Percentiles rank a stretch among this genome's conserved stretches.
Evolutionary conservation across 441 rosid species (phyloP).

Genomic region (Erodium moschatum): DNA sequence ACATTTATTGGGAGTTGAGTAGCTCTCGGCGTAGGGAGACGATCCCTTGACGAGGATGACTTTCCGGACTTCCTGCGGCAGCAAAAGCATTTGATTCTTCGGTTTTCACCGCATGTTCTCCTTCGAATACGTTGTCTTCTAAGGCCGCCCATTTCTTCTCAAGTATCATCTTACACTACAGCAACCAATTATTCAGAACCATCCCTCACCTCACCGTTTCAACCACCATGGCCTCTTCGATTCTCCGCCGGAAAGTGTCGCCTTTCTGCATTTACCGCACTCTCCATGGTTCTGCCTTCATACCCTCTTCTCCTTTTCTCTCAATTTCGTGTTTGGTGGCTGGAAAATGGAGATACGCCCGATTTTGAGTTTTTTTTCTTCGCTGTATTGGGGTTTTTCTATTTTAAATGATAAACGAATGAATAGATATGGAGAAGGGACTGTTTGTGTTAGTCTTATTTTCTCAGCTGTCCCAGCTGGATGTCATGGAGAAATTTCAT

Average conservation of each 20-base stretch:
- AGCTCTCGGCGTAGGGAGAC: not conserved
- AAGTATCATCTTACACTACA: not conserved
- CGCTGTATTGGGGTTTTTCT: not conserved
- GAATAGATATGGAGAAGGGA: not conserved
- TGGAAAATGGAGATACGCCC: constrained; percentile 6
- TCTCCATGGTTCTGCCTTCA: constrained; percentile 38
- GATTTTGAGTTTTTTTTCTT: not conserved
- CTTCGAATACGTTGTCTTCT: constrained; percentile 20
- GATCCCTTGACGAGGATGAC: constrained; percentile 1
- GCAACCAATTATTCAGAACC: not conserved
- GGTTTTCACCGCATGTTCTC: constrained; percentile 19
- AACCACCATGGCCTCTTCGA: constrained; percentile 39
- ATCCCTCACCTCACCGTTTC: not conserved
- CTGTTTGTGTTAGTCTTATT: not conserved
- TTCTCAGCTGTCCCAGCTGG: not conserved
- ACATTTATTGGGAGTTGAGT: not conserved
- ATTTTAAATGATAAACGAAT: not conserved
- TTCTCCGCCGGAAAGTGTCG: constrained; percentile 46
- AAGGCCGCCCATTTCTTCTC: not conserved
- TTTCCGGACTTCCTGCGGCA: not conserved
- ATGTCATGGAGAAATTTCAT: not conserved
- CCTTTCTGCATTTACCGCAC: constrained; percentile 39
- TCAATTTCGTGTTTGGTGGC: constrained; percentile 6
- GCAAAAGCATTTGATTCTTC: constrained; percentile 24
- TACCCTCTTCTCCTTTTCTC: constrained; percentile 1